These are phyloP conservation scores for Conticribra guillardii DNA, from an alignment of 108 stramenopile species.

Conservation along the genomic window DNA sequence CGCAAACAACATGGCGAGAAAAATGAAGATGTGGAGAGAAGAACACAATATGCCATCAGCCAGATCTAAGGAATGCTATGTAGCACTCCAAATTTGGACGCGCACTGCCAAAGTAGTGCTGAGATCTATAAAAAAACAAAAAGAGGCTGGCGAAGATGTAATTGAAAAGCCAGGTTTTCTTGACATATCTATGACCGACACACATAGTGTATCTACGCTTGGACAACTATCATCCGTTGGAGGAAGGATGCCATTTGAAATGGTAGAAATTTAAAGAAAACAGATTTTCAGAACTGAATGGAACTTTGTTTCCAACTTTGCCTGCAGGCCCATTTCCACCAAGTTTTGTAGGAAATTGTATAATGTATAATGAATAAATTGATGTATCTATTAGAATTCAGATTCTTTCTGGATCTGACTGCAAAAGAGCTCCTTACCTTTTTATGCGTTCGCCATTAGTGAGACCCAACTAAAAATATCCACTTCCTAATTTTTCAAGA, in stretches of 20 bases:
- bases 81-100: constrained; percentile 77
- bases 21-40: constrained; percentile 61
- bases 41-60: constrained; percentile 51
- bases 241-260: constrained; percentile 26
- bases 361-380: no score
- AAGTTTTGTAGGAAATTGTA: no score
- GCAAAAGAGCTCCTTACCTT: no score
- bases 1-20: constrained; percentile 45
- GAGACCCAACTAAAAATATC: no score
- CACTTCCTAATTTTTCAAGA: no score
- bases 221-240: constrained; percentile 30
- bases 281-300: no score
- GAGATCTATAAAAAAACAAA: constrained; percentile 67
- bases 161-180: constrained; percentile 40
- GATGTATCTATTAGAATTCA: no score
- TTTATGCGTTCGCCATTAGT: no score
- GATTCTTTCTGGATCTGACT: no score
- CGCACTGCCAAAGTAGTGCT: constrained; percentile 71
- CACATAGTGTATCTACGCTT: constrained; percentile 36
- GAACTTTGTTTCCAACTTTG: no score
- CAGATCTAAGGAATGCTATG: constrained; percentile 62
- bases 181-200: constrained; percentile 33
- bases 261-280: constrained; percentile 49
- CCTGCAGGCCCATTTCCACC: no score
- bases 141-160: constrained; percentile 24